Base-by-base conservation (phyloP, 2,329 filamentous ascomycete genomes). In the Sarocladium kiliense region DNA sequence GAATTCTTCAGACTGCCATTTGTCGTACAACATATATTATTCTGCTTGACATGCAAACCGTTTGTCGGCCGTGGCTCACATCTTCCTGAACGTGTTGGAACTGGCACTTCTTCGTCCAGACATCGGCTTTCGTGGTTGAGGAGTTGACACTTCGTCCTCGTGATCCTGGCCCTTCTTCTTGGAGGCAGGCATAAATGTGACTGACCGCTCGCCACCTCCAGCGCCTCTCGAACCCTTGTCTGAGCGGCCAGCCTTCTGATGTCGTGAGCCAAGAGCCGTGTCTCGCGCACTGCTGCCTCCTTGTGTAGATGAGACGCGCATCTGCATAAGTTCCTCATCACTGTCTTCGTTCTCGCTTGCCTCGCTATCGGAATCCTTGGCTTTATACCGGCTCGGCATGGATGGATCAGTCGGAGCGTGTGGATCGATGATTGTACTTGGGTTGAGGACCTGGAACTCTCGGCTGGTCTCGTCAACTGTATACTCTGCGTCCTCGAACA, bases 401-500 rank as follows among this genome's bases (percentile, higher is more conserved):
- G 80, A 65, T 53, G 66, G 59, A 56, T 66, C 62, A 27, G 59
- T 59, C 39, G 63, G 32, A 5, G 50, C 59, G 39, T 66, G 62
- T n/a, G 67, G 68, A 45, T 70, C 65, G 56, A 76, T 66, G n/a
- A 75, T 65, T 3, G 90, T 94, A 70, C 90, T 96, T 3, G 94
- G 91, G 68, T 99, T 99, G 71, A 96, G 85, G 45, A 87, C 80
- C 57, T 86, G 83, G 77, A 96, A 99, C 69, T 97, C 93, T 64
- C 85, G 80, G 60, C 87, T 95, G 37, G 76, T 87, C 73, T 99
- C 94, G 69, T 99, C 93, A 57, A 99, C 89, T 63, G 83, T 83
- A 70, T 96, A 97, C 56, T 96, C 92, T 64, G 92, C 88, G 68
- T 97, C 91, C 66, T 97, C 87, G 74, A 97, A 99, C 58, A 99